Conservation (phyloP, 805 yeast species). For the Candida rishiriensis region DNA sequence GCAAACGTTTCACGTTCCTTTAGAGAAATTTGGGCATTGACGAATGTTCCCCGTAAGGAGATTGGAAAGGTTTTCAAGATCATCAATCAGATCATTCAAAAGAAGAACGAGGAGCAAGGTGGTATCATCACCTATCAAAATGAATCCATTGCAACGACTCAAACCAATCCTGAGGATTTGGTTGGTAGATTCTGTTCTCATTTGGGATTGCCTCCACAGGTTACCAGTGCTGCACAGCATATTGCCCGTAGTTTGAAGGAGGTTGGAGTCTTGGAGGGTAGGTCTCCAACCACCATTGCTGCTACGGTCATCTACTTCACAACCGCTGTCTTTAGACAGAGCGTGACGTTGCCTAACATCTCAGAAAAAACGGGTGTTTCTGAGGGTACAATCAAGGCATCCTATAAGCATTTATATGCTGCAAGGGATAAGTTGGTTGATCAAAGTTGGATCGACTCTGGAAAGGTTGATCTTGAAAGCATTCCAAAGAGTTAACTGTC, state of each 20-base stretch:
- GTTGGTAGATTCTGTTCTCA: slow-evolving; percentile 96
- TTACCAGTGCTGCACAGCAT: slow-evolving; percentile 88
- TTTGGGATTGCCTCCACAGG: slow-evolving; percentile 77
- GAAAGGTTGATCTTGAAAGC: slow-evolving; percentile 45
- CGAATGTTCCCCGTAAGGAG: slow-evolving; percentile 90
- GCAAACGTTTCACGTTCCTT: slow-evolving; percentile 93
- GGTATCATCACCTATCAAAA: slow-evolving; percentile 40
- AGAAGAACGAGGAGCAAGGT: slow-evolving; percentile 45
- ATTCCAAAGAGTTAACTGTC: slow-evolving; percentile 11
- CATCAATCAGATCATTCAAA: slow-evolving; percentile 57
- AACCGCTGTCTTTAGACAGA: slow-evolving; percentile 78
- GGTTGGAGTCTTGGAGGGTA: slow-evolving; percentile 90
- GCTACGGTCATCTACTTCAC: slow-evolving; percentile 97
- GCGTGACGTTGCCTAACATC: slow-evolving; percentile 70
- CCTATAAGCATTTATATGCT: slow-evolving; percentile 77
- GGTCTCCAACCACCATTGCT: slow-evolving; percentile 95
- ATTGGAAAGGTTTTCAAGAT: slow-evolving; percentile 87
- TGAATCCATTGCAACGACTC: slow-evolving; percentile 63
- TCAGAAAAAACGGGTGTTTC: slow-evolving; percentile 94
- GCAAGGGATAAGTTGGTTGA: slow-evolving; percentile 71
- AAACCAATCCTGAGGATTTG: slow-evolving; percentile 89
- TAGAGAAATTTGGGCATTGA: slow-evolving; percentile 92
- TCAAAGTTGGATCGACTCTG: slow-evolving; percentile 68
- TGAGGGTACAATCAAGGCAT: slow-evolving; percentile 94
- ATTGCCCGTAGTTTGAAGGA: slow-evolving; percentile 88